A percentile compares a stretch with the other conserved stretches of the same genome.
Conservation (phyloP, 1,139 yeast species). For the Zygoascus sp. region DNA sequence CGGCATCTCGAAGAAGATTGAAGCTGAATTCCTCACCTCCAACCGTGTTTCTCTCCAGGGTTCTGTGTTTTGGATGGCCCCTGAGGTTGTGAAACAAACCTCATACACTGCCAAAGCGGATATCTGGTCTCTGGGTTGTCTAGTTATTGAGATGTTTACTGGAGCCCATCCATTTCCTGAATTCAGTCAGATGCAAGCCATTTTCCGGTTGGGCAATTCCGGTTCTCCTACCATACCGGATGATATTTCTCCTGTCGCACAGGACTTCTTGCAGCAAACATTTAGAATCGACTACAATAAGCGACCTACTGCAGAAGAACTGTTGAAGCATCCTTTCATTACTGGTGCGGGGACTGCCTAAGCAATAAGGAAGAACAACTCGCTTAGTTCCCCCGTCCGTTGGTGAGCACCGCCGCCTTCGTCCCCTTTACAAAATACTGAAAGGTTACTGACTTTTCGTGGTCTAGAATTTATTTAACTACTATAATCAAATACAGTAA, state of each 20-base stretch:
- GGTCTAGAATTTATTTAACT: neutral
- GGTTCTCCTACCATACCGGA: constrained; percentile 71
- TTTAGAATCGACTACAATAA: constrained; percentile 70
- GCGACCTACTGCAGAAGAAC: constrained; percentile 69
- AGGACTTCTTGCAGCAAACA: constrained; percentile 58
- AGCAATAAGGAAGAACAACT: neutral
- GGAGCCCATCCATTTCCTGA: constrained; percentile 94
- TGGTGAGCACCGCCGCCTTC: too few species aligned
- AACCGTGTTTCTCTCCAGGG: constrained; percentile 88
- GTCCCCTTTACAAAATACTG: too few species aligned
- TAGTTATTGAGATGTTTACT: constrained; percentile 89
- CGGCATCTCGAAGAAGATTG: constrained; percentile 83
- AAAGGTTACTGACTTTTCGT: too few species aligned
- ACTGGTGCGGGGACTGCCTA: constrained; percentile 3
- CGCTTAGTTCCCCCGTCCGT: neutral
- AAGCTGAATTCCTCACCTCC: constrained; percentile 36
- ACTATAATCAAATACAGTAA: neutral
- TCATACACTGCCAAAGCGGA: constrained; percentile 88
- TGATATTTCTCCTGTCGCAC: constrained; percentile 68
- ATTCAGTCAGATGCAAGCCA: constrained; percentile 93
- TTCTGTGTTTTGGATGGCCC: constrained; percentile 98
- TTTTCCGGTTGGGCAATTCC: constrained; percentile 84
- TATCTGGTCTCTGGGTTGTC: constrained; percentile 93
- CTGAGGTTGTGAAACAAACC: constrained; percentile 90
- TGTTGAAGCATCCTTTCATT: constrained; percentile 53